Evolutionary conservation across 2,329 filamentous ascomycete genomes (phyloP), one percentile per base, ranked within the genome.

Genomic region (Alternaria gaisen): DNA sequence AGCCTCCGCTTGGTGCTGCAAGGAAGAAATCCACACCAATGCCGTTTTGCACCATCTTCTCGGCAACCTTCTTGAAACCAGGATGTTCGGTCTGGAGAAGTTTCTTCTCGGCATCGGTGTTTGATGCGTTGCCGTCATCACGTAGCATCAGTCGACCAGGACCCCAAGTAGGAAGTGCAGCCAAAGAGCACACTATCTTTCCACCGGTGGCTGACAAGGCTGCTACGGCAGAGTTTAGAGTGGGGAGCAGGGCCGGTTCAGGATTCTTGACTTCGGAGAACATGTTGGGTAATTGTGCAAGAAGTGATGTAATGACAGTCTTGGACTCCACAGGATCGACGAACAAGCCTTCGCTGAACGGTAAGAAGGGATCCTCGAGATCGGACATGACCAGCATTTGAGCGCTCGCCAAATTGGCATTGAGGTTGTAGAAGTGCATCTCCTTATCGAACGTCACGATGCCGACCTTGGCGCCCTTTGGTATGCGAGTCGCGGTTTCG

Each of bases 371-470:
- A 68, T 99, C 95, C 72, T 98, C 94, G 50, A 99, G 86, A 75
- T 99, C 95, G 4, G 95, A 92, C 92, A 99, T 97, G 52, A 99
- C 94, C 84, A 99, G 88, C 93, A 99, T 97, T 76, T 99, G 95
- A 10, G 95, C 93, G 80, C 93, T 89, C 56, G 95, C 90, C 42
- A 97, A 83, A 41, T 86, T 86, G 38, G 93, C 80, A 73, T 90
- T 93, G 71, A 97, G 88, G 74, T 98, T 98, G 83, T 98, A 99
- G 78, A 98, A 99, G 76, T 99, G 95, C 61, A 99, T 91, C 72
- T 97, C 93, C 79, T 93, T 94, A 82, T 99, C 95, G 77, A 91
- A 99, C 1, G 95, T 97, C 65, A 98, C 89, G 76, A 99, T 97
- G 51, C 94, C 95, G 63, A 99, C 89, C 81, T 93, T 97, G 50